Evolutionary conservation across 345 rosid genomes (phyloP).

Genomic region (Melaleuca quinquenervia): DNA sequence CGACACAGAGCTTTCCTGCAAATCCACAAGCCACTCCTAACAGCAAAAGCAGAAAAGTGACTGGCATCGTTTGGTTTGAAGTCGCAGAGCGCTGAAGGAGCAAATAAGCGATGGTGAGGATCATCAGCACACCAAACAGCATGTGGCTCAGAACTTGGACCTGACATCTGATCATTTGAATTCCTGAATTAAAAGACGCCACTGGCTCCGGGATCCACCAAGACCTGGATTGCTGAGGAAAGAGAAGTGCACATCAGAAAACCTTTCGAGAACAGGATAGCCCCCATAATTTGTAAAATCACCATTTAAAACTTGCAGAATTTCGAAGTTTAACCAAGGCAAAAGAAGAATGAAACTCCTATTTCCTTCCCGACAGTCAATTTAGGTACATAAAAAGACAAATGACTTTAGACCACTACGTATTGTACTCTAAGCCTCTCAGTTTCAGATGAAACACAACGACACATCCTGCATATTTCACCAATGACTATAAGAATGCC

Average conservation of each 20-base stretch:
- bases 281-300: background rate
- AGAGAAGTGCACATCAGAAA: background rate
- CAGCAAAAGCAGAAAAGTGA: conserved; percentile 54
- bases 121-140: conserved; percentile 59
- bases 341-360: background rate
- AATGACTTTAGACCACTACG: background rate
- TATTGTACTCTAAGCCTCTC: background rate
- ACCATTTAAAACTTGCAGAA: background rate
- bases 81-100: conserved; percentile 55
- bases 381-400: background rate
- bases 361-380: background rate
- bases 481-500: background rate
- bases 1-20: conserved; percentile 73
- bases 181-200: conserved; percentile 38
- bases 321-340: background rate
- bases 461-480: background rate
- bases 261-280: background rate
- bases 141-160: conserved; percentile 47
- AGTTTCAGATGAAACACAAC: background rate
- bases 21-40: conserved; percentile 62
- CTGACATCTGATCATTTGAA: conserved; percentile 39
- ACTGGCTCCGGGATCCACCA: conserved; percentile 72
- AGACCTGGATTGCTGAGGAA: conserved; percentile 34
- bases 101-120: conserved; percentile 34
- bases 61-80: conserved; percentile 57